Evolutionary conservation across 371 early-diverging fungal genomes (phyloP), one percentile per base, ranked within the genome.

Genomic region (Syncephalastrum contaminatum): DNA sequence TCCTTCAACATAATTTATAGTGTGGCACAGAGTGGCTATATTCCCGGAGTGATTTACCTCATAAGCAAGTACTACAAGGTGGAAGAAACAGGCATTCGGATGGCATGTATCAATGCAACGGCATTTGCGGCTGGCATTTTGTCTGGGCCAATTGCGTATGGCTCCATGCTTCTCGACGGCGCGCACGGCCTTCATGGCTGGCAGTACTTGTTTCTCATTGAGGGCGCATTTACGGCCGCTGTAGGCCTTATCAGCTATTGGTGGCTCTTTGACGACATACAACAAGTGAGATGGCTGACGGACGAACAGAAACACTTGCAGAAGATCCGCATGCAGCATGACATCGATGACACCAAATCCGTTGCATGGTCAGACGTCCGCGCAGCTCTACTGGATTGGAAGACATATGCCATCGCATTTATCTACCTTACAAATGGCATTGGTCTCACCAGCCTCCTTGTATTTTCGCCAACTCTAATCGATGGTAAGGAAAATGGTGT

Each of bases 121-220:
- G 60, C 62, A 2, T 51, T 69, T 4, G 60, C 25, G 10, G 19
- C 73, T 20, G 65, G 73, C 3, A 43, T 66, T 12, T 43, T 66
- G 3, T 64, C 67, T 8, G 73, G 73, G 1, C 69, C 69, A 0
- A 41, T 72, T 2, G 56, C 64, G 2, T 72, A 64, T 24, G 59
- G 40, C 7, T 45, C 62, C 41, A 60, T 64, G 12, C 58, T 44
- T 13, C 48, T 66, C 1, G 67, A 72, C 14, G 73, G 73, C 1
- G 22, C 43, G 47, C 12, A 55, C 19, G 64, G 66, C 0, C 18
- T 69, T 6, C 59, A 60, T 45, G 67, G 58, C n/a, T 72, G 73
- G 73, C 73, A 68, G 36, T 72, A 64, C 41, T 42, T 72, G n/a
- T 69, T 69, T 43, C 58, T 72, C 1, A 27, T 67, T 0, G 69